phyloP scores from a whole-genome alignment of 257 asterid genomes.

The Gardenia jasminoides region DNA sequence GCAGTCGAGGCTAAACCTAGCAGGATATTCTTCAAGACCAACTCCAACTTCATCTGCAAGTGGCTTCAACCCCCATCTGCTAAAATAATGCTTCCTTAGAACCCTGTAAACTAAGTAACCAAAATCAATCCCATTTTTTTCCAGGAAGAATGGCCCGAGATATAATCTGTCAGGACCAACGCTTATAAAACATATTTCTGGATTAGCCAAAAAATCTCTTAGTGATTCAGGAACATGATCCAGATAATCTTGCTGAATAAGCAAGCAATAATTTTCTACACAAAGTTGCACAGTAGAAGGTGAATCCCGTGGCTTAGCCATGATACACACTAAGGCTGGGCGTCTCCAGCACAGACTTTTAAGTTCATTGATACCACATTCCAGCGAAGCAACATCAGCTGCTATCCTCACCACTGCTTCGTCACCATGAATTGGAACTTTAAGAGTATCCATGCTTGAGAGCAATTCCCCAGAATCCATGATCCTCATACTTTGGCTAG shows the following conservation, averaged over 20 bases:
- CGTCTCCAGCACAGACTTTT: constrained; percentile 2
- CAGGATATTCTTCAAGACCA: not conserved
- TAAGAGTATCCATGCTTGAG: not conserved
- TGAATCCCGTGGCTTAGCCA: constrained; percentile 1
- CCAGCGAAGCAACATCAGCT: constrained; percentile 6
- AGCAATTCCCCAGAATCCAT: not conserved
- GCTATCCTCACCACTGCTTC: constrained; percentile 9
- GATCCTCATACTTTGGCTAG: not conserved
- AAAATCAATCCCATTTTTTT: not conserved
- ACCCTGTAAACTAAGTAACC: not conserved
- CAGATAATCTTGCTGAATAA: not conserved
- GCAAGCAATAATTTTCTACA: constrained; percentile 3
- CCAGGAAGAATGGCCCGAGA: not conserved
- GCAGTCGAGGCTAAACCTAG: not conserved
- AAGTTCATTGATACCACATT: constrained; percentile 9
- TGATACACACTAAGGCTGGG: constrained; percentile 11
- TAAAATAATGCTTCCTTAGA: not conserved
- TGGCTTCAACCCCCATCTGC: not conserved
- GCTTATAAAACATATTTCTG: constrained; percentile 3
- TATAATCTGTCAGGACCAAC: not conserved
- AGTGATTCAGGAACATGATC: constrained; percentile 6
- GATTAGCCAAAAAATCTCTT: constrained; percentile 2
- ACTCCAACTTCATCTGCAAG: not conserved
- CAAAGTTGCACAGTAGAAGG: constrained; percentile 1
- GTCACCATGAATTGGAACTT: constrained; percentile 4